A percentile compares a stretch with the other conserved stretches of the same genome.
Conservation (phyloP, 1,284 basidiomycete species). For the Apiotrichum sp. region DNA sequence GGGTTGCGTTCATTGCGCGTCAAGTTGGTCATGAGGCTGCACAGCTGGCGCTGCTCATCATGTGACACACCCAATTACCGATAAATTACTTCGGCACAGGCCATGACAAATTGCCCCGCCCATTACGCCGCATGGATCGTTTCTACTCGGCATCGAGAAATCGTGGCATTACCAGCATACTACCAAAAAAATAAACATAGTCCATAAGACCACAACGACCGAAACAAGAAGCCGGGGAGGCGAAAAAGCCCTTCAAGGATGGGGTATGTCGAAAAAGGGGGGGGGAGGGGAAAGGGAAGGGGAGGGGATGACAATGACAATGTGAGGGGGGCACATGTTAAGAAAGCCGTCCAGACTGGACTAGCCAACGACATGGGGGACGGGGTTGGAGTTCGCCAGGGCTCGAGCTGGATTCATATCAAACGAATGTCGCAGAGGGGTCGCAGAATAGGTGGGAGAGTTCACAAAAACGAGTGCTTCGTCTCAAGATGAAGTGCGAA, state of each 20-base stretch:
- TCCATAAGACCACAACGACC: background rate
- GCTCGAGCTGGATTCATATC: background rate
- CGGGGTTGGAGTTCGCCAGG: background rate
- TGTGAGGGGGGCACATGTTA: background rate
- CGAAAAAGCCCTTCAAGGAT: background rate
- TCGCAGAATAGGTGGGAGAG: too few species aligned
- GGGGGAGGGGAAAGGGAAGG: background rate
- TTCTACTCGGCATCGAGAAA: too few species aligned
- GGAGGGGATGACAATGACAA: background rate
- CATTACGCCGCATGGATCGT: too few species aligned
- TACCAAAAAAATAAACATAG: conserved; percentile 1
- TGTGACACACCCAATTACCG: too few species aligned
- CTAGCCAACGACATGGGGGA: background rate
- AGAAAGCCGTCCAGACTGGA: too few species aligned
- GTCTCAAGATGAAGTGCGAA: too few species aligned
- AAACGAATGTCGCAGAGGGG: background rate
- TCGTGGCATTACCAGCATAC: conserved; percentile 1
- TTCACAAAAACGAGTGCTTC: too few species aligned
- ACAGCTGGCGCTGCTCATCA: too few species aligned
- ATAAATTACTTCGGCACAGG: too few species aligned
- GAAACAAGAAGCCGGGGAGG: background rate
- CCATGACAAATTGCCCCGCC: too few species aligned
- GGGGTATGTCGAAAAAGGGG: background rate
- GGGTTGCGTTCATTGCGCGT: too few species aligned
- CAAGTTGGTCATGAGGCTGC: too few species aligned